Percentiles rank a stretch among this genome's conserved stretches.
These are phyloP conservation scores for Phytophthora fragariaefolia DNA, from an alignment of 352 stramenopile genomes.

Conservation along the genomic window DNA sequence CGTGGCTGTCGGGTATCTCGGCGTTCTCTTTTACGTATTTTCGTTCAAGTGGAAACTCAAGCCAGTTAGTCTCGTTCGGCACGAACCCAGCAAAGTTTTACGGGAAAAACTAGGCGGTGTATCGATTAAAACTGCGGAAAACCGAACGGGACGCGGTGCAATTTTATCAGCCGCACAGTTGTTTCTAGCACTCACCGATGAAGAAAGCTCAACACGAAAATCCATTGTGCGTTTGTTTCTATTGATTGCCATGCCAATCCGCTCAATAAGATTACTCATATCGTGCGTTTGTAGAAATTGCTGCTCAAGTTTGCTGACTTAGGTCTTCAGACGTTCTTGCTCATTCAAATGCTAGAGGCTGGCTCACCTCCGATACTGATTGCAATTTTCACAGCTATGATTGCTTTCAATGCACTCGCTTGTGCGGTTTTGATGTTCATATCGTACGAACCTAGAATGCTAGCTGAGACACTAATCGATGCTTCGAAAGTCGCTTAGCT, in stretches of 20 bases:
- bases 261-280: neutral
- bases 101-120: too few species aligned
- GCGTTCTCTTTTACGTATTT: slow-evolving; percentile 11
- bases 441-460: slow-evolving; percentile 6
- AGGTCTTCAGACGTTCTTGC: slow-evolving; percentile 28
- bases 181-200: neutral
- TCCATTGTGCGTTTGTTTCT: neutral
- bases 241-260: neutral
- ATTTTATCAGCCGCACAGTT: neutral
- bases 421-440: slow-evolving; percentile 31
- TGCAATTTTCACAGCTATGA: slow-evolving; percentile 25
- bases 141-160: too few species aligned
- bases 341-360: slow-evolving; percentile 30
- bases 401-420: slow-evolving; percentile 22
- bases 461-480: slow-evolving; percentile 21
- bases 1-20: slow-evolving; percentile 20
- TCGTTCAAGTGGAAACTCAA: too few species aligned
- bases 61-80: too few species aligned
- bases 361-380: slow-evolving; percentile 28
- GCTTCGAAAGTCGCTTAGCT: neutral
- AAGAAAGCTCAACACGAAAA: neutral
- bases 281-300: slow-evolving; percentile 11
- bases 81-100: too few species aligned
- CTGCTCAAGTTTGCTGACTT: slow-evolving; percentile 37
- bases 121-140: too few species aligned